Evolutionary conservation across 169 alveolate genomes (phyloP), one percentile per base, ranked within the genome.

Genomic region (Plasmodium inui): DNA sequence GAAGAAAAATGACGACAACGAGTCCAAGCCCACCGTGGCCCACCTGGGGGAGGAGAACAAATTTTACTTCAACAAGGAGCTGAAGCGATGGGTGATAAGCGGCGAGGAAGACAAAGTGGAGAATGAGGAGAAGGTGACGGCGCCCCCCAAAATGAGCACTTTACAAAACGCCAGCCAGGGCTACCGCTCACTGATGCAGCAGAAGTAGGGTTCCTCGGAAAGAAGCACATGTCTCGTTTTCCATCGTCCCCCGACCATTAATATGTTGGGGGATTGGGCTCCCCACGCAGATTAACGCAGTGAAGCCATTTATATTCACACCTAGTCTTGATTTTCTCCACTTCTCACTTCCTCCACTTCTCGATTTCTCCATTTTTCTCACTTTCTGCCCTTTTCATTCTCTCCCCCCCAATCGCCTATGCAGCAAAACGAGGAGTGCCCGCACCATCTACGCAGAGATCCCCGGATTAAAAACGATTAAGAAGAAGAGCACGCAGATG

Each of bases 21-120:
- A 89, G 26, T 8, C 94, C 30, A 50, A 74, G 37, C 81, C 81
- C 44, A 67, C 95, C 46, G 91, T 74, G n/a, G 81, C 79, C 53
- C 86, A 97, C 97, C 94, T 97, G 85, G 98, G 98, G 2, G 98
- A 96, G 92, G 98, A 97, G 74, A 97, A 97, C 83, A 96, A 96
- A 92, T 96, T 97, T 57, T 97, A 97, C 84, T 97, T 95, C 95
- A 97, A 97, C 81, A 96, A 97, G 82, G 97, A 97, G 46, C 93
- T 97, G 39, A 96, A 95, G 80, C 83, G 97, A 57, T 97, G 98
- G 98, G 98, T 97, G 17, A 96, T 97, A n/a, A 95, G 96, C 37
- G 98, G 98, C 70, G 98, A 97, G 61, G 98, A 97, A 80, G 97
- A 95, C 30, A 92, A 95, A 88, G 95, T 95, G 32, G 92, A 92